These are phyloP conservation scores for Pseudonitzschia pungens DNA, from an alignment of 108 stramenopile genomes.

Conservation along the genomic window DNA sequence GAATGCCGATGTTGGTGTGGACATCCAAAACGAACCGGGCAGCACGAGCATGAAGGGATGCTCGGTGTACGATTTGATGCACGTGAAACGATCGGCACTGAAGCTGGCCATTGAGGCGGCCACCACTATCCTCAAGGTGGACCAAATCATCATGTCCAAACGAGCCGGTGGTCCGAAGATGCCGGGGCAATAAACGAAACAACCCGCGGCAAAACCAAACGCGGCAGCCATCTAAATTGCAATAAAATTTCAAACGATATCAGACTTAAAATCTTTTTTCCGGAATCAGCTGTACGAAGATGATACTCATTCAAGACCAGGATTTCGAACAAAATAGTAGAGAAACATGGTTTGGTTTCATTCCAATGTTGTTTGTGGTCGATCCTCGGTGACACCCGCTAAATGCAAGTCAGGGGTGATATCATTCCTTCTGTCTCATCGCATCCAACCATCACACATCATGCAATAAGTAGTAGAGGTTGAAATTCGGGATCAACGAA, in stretches of 20 bases:
- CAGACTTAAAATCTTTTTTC: no score
- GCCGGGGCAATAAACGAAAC: slow-evolving; percentile 26
- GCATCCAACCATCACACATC: no score
- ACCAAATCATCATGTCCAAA: slow-evolving; percentile 99
- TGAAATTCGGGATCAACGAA: no score
- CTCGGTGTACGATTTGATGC: slow-evolving; percentile 73
- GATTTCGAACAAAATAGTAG: no score
- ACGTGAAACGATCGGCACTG: slow-evolving; percentile 88
- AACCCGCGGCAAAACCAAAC: background rate
- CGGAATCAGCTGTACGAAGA: no score
- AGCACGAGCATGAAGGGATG: slow-evolving; percentile 49
- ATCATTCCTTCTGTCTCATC: no score
- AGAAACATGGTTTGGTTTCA: no score
- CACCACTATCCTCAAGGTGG: slow-evolving; percentile 93
- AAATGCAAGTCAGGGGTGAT: no score
- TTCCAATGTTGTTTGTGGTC: no score
- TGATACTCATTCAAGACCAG: no score
- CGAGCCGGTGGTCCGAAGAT: slow-evolving; percentile 91
- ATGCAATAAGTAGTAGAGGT: no score
- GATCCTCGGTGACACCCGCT: no score
- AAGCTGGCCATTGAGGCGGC: slow-evolving; percentile 95
- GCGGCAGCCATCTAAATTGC: background rate
- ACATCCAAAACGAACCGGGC: slow-evolving; percentile 67
- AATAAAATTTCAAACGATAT: background rate
- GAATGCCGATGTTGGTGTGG: slow-evolving; percentile 72